A percentile compares a stretch with the other conserved stretches of the same genome.
These are phyloP conservation scores for Metarhizium album DNA, from an alignment of 2,329 filamentous ascomycete species.

Conservation along the genomic window DNA sequence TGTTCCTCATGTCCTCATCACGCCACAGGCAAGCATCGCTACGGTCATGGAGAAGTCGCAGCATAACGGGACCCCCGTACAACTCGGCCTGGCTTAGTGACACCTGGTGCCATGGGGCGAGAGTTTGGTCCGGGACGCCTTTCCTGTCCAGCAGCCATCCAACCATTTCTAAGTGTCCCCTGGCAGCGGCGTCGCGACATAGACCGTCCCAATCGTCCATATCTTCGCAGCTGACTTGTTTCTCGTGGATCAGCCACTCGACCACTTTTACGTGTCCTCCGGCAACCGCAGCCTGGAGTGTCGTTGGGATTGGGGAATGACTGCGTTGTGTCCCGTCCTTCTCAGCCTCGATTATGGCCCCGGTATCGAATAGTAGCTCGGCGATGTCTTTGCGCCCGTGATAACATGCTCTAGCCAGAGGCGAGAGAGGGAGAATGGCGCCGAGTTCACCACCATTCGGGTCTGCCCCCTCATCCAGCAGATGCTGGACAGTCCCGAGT, in stretches of 20 bases:
- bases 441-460: neutral
- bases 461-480: neutral
- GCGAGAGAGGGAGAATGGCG: neutral
- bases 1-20: too few species aligned
- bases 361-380: neutral
- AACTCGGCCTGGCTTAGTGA: too few species aligned
- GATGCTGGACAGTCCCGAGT: neutral
- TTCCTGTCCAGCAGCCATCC: too few species aligned
- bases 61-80: too few species aligned
- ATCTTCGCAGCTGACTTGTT: neutral
- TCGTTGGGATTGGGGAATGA: neutral
- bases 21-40: too few species aligned
- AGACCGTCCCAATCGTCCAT: neutral
- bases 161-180: too few species aligned
- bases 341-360: neutral
- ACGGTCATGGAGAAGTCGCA: too few species aligned
- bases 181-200: neutral
- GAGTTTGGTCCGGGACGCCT: too few species aligned
- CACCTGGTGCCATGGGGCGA: too few species aligned
- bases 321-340: neutral
- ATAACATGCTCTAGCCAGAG: neutral
- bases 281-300: neutral
- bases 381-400: neutral
- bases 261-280: neutral
- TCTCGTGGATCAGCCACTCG: neutral